Evolutionary conservation across 495 filamentous ascomycete species (phyloP), one percentile per base, ranked within the genome.

Genomic region (Aspergillus campestris): DNA sequence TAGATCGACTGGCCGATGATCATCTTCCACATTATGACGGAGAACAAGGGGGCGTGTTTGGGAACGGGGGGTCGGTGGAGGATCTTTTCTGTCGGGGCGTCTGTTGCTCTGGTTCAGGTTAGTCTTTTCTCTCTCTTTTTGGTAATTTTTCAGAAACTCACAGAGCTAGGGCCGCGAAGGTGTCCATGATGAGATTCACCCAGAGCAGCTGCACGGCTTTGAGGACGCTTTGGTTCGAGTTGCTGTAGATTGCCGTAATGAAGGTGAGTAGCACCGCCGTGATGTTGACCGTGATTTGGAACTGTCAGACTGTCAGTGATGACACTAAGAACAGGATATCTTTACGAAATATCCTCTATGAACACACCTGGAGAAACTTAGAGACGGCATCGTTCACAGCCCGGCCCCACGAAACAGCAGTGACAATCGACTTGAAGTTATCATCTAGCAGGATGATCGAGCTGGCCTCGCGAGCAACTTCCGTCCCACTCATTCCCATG

Each of bases 181-280:
- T 92, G 52, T 94, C 88, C 89, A 94, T 94, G 60, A 94, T 94
- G 48, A 94, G 71, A 52, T 94, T 94, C 50, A 94, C 85, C 88
- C 88, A 94, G 11, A 94, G 74, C 24, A 94, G 73, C 67, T 94
- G 88, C 14, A 94, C 88, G 7, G 88, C 87, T 5, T 77, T 91
- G 30, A 94, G 69, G 37, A 94, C 88, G 38, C 86, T 85, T 28
- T 73, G 61, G 54, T 82, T 79, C 5, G 78, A 63, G 4, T 55
- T 57, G 51, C 75, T 86, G 27, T 82, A 78, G 12, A 92, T 80
- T 24, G 88, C 83, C 1, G 88, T 81, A 42, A 94, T 77, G 52
- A 94, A 92, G 11, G 88, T 91, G 37, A 94, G 70, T 8, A 82
- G 56, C 31, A 94, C 88, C 30, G 88, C 88, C 0, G 88, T 91